A percentile compares a stretch with the other conserved stretches of the same genome.
Evolutionary conservation across 2,329 filamentous ascomycete species (phyloP).

Genomic region (Stemphylium vesicarium): DNA sequence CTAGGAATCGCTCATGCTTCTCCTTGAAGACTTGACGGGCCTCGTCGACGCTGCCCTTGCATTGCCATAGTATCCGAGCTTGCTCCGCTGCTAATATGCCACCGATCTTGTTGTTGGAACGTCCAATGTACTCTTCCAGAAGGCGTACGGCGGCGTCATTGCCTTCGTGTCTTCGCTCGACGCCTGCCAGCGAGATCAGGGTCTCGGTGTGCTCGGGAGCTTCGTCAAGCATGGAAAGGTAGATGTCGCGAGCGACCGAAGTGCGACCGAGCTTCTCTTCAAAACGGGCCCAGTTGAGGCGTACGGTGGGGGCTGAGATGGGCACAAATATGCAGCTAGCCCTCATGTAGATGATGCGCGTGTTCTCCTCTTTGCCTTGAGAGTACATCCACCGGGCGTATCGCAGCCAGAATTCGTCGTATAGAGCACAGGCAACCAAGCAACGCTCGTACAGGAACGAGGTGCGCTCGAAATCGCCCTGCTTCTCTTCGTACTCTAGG

Average conservation of each 20-base stretch:
- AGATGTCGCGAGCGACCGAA: conserved; percentile 82
- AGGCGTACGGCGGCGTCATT: conserved; percentile 84
- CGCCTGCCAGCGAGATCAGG: conserved; percentile 84
- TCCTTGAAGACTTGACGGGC: conserved; percentile 83
- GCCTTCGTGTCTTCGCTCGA: conserved; percentile 81
- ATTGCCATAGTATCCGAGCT: conserved; percentile 86
- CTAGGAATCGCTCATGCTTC: conserved; percentile 82
- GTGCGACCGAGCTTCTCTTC: conserved; percentile 83
- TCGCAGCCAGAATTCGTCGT: conserved; percentile 98
- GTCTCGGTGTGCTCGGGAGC: conserved; percentile 86
- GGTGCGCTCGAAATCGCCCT: conserved; percentile 76
- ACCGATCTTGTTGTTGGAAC: conserved; percentile 79
- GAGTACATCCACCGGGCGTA: conserved; percentile 91
- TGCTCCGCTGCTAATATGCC: conserved; percentile 87
- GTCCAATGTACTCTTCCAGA: conserved; percentile 78
- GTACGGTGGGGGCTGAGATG: conserved; percentile 80
- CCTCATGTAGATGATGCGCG: conserved; percentile 88
- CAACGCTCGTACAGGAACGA: conserved; percentile 93
- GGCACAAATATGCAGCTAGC: conserved; percentile 86
- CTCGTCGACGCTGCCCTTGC: conserved; percentile 79
- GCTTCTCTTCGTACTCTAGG: conserved; percentile 89
- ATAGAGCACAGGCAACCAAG: conserved; percentile 88
- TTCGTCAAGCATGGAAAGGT: conserved; percentile 76
- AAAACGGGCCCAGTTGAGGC: conserved; percentile 91
- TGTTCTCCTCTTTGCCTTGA: conserved; percentile 81